Conservation (phyloP, 2,329 filamentous ascomycete species). For the Colletotrichum lupini region DNA sequence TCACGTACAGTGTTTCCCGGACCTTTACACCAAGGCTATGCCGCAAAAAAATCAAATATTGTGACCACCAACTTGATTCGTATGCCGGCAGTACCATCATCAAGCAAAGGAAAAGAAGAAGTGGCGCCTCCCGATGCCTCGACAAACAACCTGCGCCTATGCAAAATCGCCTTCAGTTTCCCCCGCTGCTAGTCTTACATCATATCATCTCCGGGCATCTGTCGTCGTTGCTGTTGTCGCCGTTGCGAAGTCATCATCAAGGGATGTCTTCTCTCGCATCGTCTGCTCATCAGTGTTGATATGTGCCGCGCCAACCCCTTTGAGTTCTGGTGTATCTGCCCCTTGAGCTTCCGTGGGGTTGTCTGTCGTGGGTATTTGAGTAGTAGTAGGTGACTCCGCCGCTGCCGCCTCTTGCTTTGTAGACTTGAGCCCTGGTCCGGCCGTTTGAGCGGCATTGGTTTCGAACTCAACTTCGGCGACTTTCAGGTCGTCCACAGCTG, state of each 20-base stretch:
- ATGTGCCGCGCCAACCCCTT: conserved; percentile 42
- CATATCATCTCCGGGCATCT: conserved; percentile 12
- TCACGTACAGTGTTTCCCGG: conserved; percentile 7
- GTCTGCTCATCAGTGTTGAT: conserved; percentile 36
- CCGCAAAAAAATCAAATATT: conserved; percentile 1
- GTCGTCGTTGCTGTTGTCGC: conserved; percentile 19
- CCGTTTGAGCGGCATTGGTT: background rate
- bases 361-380: background rate
- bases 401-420: background rate
- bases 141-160: background rate
- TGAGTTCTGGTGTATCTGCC: conserved; percentile 34
- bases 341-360: background rate
- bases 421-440: background rate
- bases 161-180: conserved; percentile 18
- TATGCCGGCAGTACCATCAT: background rate
- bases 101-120: background rate
- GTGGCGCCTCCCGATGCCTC: background rate
- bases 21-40: conserved; percentile 26
- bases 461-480: background rate
- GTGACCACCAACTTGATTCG: background rate
- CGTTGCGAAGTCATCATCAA: conserved; percentile 26
- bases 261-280: conserved; percentile 32
- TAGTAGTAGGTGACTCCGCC: background rate
- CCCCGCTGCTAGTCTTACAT: conserved; percentile 20
- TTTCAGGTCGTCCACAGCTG: background rate